Percentiles rank a stretch among this genome's conserved stretches.
Conservation (phyloP, 2,329 filamentous ascomycete genomes). For the Ascochyta lentis region DNA sequence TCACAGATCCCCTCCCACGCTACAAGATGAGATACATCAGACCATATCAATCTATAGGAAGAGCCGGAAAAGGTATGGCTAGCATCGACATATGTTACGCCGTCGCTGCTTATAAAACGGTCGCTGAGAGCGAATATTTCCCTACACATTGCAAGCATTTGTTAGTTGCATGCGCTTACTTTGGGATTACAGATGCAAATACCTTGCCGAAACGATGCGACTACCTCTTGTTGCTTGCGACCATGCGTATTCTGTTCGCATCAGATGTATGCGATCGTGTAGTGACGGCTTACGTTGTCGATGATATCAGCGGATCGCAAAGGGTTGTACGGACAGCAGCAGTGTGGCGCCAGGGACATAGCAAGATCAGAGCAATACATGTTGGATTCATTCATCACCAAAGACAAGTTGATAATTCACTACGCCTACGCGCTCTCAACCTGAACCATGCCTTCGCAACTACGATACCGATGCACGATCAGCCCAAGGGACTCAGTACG, state of each 20-base stretch:
- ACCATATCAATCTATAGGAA: slow-evolving; percentile 54
- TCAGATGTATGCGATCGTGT: not conserved
- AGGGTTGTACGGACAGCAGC: not conserved
- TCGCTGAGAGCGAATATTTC: slow-evolving; percentile 47
- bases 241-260: not conserved
- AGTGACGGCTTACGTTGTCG: not conserved
- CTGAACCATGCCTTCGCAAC: not conserved
- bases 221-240: not conserved
- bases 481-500: not conserved
- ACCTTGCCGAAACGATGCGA: not conserved
- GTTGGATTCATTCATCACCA: not conserved
- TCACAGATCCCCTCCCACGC: slow-evolving; percentile 17
- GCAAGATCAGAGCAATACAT: not conserved
- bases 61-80: slow-evolving; percentile 61
- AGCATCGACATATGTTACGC: slow-evolving; percentile 58
- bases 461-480: not conserved
- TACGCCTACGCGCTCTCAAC: not conserved
- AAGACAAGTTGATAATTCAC: not conserved
- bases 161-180: slow-evolving; percentile 15
- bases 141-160: slow-evolving; percentile 6
- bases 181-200: slow-evolving; percentile 3
- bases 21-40: slow-evolving; percentile 48
- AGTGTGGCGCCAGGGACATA: not conserved
- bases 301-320: not conserved
- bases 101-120: slow-evolving; percentile 59